Evolutionary conservation across 306 rosid species (phyloP), one percentile per base, ranked within the genome.

Genomic region (Abrus pulchellus): DNA sequence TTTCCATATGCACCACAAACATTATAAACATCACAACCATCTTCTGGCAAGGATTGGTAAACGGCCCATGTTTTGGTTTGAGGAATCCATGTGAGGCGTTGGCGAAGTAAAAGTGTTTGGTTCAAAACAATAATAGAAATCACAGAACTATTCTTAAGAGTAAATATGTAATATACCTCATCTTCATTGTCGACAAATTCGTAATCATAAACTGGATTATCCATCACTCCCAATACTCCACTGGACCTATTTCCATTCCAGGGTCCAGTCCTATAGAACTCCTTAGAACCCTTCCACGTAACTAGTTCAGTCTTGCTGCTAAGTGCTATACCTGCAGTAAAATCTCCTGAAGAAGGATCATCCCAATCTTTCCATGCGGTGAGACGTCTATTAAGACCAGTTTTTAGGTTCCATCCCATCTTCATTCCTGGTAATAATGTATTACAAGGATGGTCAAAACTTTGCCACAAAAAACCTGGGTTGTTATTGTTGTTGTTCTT

Each of bases 401-500:
- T 79, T 11, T 10, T 91, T 5, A 62, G 13, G 88, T 91, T 83
- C 89, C 88, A 86, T 1, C 90, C 93, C 0, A 81, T 50, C 60
- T 29, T 83, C 49, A 54, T 82, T 52, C 87, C 89, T 4, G 86
- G 78, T 10, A 87, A 62, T 30, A 86, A 43, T 9, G 93, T 85
- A 44, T 91, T 88, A n/a, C 82, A 53, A 3, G 92, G 92, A 75
- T 91, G 71, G 33, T 91, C 90, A 40, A 87, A 89, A 68, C 95
- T 84, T 33, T 91, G 90, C 95, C 95, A 91, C 63, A 85, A 12
- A 53, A 20, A 20, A 20, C 20, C 0, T 20, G 34, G 67, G 4
- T 13, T 55, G 38, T 61, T 73, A 0, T 77, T 52, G 45, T 65
- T 67, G 4, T 73, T 71, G n/a, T 74, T 88, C 14, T 78, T 76